Evolutionary conservation across 306 rosid species (phyloP), one percentile per base, ranked within the genome.

Genomic region (Geum urbanum): DNA sequence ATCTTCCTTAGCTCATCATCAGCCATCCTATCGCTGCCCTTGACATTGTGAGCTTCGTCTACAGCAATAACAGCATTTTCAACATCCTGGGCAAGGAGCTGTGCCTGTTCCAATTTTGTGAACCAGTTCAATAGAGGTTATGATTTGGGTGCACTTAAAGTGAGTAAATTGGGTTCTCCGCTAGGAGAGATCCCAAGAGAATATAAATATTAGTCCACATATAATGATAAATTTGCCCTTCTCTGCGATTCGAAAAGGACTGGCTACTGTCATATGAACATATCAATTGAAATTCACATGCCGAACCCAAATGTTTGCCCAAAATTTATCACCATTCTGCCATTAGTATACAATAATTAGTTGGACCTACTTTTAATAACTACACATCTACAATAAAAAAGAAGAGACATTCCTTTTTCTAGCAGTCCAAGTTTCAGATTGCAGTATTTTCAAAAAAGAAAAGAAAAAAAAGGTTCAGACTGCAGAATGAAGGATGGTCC

Each of bases 1-100:
- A 94, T 80, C 84, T 65, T 86, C 79, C 90, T 86, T 81, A 88
- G 63, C 69, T 86, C 89, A 74, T 84, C 79, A 55, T 78, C 83
- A 48, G 80, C 76, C 75, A 39, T 79, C 39, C 54, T 63, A 67
- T 75, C 71, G 61, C 72, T 73, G 32, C 67, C 71, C 52, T 71
- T 77, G 44, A 15, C 19, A 66, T 46, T 63, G 4, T 37, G 75
- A 9, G 78, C 62, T 55, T 83, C 88, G 4, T 76, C 90, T 39
- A 4, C 79, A 5, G 79, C 75, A 54, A 32, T 78, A 59, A 76
- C 81, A 18, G 78, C 71, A 70, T 82, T 80, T 71, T 86, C 92
- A 39, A 85, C 80, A 45, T 88, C 92, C 68, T 84, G 95, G 7
- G 92, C 95, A 6, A 91, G 91, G 75, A 94, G 97, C 79, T 91